Conservation (phyloP, 805 yeast genomes). For the Wilhelminamyces savonicus region DNA sequence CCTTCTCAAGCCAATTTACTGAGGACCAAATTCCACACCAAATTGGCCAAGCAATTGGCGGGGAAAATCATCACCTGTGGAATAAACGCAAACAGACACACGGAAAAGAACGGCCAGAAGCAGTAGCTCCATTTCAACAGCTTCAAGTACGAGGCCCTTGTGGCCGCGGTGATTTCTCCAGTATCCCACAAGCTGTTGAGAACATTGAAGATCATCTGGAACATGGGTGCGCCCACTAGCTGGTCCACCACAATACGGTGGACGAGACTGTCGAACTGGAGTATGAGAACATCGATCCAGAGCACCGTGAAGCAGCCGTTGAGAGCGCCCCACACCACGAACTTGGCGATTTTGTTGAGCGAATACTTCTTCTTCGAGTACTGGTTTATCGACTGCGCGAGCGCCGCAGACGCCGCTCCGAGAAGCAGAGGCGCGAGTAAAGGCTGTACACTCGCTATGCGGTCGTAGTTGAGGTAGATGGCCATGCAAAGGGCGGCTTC, state of each 20-base stretch:
- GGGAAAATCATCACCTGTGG: constrained; percentile 51
- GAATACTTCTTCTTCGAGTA: constrained; percentile 23
- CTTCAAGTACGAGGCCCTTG: constrained; percentile 35
- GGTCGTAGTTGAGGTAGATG: constrained; percentile 25
- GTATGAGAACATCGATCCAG: constrained; percentile 48
- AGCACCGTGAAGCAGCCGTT: constrained; percentile 50
- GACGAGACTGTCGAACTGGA: constrained; percentile 25
- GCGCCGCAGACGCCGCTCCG: constrained; percentile 34
- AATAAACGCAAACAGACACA: constrained; percentile 42
- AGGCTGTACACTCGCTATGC: constrained; percentile 12
- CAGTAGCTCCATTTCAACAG: constrained; percentile 48
- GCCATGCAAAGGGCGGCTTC: constrained; percentile 20
- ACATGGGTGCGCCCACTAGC: constrained; percentile 45
- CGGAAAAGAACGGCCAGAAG: constrained; percentile 56
- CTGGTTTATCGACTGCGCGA: constrained; percentile 38
- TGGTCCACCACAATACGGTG: constrained; percentile 48
- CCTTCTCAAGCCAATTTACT: too few species aligned
- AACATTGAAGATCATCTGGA: constrained; percentile 46
- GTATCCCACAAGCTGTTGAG: constrained; percentile 53
- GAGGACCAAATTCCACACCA: constrained; percentile 47
- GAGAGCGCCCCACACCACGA: constrained; percentile 53
- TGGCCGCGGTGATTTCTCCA: constrained; percentile 24
- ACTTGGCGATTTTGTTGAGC: constrained; percentile 34
- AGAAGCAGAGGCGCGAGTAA: constrained; percentile 32
- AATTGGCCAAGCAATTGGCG: constrained; percentile 48